Evolutionary conservation across 75 land plant species (phyloP).

Genomic region (Isoetes taiwanensis): DNA sequence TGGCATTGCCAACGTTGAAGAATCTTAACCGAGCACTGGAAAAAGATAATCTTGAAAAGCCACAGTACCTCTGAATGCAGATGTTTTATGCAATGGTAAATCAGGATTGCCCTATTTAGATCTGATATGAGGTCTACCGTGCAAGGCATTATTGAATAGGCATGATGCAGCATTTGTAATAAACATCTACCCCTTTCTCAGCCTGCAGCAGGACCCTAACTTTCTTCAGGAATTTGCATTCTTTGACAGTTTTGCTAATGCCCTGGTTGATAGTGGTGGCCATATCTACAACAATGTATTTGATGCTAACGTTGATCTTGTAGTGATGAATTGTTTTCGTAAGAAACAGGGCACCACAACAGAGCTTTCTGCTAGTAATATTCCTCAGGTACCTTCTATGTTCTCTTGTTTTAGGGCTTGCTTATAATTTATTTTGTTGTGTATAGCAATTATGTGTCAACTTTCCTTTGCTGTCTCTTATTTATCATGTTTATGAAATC

Average conservation of each 20-base stretch:
- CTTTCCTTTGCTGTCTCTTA: too few relatives aligned
- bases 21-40: neutral
- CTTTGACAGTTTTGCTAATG: neutral
- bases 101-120: neutral
- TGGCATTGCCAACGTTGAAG: neutral
- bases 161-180: neutral
- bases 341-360: too few relatives aligned
- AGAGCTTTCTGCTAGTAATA: too few relatives aligned
- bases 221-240: conserved; percentile 4
- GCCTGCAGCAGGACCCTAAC: conserved; percentile 1
- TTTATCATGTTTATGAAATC: too few relatives aligned
- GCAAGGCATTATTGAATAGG: neutral
- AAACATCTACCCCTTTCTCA: conserved; percentile 8
- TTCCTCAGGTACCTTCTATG: too few relatives aligned
- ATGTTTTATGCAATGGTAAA: neutral
- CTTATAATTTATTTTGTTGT: too few relatives aligned
- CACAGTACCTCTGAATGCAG: neutral
- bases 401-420: too few relatives aligned
- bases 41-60: neutral
- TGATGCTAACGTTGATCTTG: neutral
- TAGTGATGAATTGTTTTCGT: too few relatives aligned
- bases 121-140: neutral
- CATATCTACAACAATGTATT: neutral
- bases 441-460: too few relatives aligned
- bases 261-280: neutral